Base-by-base conservation (phyloP, 805 yeast species). In the Aciculoconidium aculeatum region DNA sequence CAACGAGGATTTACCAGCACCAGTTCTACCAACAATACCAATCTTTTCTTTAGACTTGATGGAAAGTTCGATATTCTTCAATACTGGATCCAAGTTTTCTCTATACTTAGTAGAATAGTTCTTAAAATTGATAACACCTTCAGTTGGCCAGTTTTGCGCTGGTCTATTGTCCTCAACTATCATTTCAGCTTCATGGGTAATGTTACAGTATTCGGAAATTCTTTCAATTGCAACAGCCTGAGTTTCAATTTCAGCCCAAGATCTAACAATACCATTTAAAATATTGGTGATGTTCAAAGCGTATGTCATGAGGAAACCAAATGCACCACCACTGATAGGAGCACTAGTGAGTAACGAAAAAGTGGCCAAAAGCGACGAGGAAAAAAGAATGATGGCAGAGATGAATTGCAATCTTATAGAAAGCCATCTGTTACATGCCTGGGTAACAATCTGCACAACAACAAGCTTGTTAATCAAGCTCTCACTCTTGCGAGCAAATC, bases 11-110 rank as follows among this genome's bases (percentile, higher is more conserved):
- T 87, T 87, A 30, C 63, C 61, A 4, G 80, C 74, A 6, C 69
- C 70, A 52, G 97, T 88, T 51, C 97, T 73, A 15, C 97, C 97
- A 33, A 90, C 96, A 55, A 88, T 87, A 38, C 97, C 97, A 49
- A 88, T 67, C 55, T 90, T 90, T 52, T 90, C 96, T 34, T 72
- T 64, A 1, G 88, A 75, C 27, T 75, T 67, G 44, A 90, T 75
- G 8, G 70, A 58, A 14, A 90, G 49, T 34, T 62, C 67, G 44
- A 90, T 72, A 34, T 77, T 63, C 44, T 77, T 81, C 56, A 90
- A 65, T 4, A 85, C 92, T 11, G 82, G 69, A 28, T 84, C 95
- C 39, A 90, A 67, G 35, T 80, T 87, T 9, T 77, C 74, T 53
- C 96, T 76, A 51, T 90, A 90, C 35, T 84, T 71, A 4, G 96